A percentile compares a stretch with the other conserved stretches of the same genome.
Evolutionary conservation across 129 eudicot species (phyloP).

Genomic region (Lonicera japonica): DNA sequence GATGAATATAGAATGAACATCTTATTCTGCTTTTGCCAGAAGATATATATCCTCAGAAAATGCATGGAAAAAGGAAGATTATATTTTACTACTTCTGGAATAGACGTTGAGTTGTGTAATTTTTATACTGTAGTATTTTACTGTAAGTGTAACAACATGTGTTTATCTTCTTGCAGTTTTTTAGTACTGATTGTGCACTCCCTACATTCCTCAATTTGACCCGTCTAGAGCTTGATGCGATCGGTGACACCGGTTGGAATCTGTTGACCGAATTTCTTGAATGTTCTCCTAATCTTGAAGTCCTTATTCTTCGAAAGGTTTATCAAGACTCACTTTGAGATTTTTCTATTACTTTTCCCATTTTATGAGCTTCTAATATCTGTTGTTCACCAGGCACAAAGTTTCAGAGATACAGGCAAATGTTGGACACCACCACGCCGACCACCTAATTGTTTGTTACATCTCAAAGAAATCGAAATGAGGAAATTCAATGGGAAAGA

Average conservation of each 20-base stretch:
- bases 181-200: not conserved
- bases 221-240: not conserved
- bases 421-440: not conserved
- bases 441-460: not conserved
- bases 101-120: too few relatives aligned
- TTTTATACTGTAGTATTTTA: too few relatives aligned
- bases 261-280: not conserved
- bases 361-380: too few relatives aligned
- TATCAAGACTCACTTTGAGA: too few relatives aligned
- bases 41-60: too few relatives aligned
- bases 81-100: too few relatives aligned
- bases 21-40: too few relatives aligned
- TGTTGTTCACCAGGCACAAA: not conserved
- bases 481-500: not conserved
- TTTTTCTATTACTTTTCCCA: too few relatives aligned
- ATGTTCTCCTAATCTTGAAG: constrained; percentile 1
- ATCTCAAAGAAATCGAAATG: constrained; percentile 1
- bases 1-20: too few relatives aligned
- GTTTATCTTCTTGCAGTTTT: not conserved
- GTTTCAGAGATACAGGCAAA: not conserved
- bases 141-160: too few relatives aligned
- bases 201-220: constrained; percentile 5
- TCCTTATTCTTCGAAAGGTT: not conserved
- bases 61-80: too few relatives aligned
- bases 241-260: not conserved